Conservation (phyloP, 441 rosid species). For the Bruguiera hainesii region DNA sequence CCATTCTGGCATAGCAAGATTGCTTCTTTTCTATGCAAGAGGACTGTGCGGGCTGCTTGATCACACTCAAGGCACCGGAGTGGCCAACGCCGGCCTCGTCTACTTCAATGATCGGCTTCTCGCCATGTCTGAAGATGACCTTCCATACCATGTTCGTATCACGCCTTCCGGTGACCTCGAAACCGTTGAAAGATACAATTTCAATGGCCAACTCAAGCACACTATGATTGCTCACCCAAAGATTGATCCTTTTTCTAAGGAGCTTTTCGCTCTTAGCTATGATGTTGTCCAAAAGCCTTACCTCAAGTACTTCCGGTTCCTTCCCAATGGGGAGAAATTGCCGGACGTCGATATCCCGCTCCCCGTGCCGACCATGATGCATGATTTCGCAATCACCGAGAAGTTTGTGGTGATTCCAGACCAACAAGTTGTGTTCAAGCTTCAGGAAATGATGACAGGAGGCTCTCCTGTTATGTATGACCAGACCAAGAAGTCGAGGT, state of each 20-base stretch:
- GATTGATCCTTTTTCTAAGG: constrained; percentile 58
- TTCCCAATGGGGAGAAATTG: constrained; percentile 48
- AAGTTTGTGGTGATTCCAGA: constrained; percentile 75
- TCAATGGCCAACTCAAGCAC: constrained; percentile 48
- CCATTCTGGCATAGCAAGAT: constrained; percentile 65
- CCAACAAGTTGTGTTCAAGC: constrained; percentile 77
- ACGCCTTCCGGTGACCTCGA: constrained; percentile 60
- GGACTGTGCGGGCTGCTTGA: constrained; percentile 59
- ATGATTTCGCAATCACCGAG: constrained; percentile 79
- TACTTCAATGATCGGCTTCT: constrained; percentile 61
- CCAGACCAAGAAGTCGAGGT: constrained; percentile 54
- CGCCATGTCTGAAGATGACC: constrained; percentile 87
- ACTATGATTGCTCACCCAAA: constrained; percentile 92
- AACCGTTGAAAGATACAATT: constrained; percentile 65
- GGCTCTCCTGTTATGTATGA: constrained; percentile 86
- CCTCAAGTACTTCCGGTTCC: constrained; percentile 58
- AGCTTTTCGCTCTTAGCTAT: constrained; percentile 66
- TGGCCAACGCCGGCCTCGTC: constrained; percentile 77
- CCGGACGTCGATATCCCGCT: constrained; percentile 62
- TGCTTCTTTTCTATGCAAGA: constrained; percentile 59
- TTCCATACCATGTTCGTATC: constrained; percentile 63
- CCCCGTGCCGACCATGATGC: constrained; percentile 71
- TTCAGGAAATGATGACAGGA: constrained; percentile 69
- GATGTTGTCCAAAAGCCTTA: constrained; percentile 63
- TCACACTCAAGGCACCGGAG: constrained; percentile 60